Evolutionary conservation across 2,329 filamentous ascomycete species (phyloP), one percentile per base, ranked within the genome.

Genomic region (Colletotrichum tanaceti): DNA sequence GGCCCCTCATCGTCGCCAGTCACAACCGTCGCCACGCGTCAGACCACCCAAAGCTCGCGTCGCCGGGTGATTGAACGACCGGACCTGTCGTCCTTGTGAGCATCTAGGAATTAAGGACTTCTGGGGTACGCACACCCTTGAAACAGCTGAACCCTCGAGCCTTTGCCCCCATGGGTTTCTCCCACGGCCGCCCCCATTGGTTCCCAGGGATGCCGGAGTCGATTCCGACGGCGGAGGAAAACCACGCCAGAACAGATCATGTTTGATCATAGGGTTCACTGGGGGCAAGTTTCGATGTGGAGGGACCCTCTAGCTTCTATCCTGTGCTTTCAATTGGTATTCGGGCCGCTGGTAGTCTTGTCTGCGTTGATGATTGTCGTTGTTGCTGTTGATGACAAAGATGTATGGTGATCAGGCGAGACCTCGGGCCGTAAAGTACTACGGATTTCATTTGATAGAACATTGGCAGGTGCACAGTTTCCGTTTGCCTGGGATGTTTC

Each of bases 121-220:
- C 47, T 41, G 61, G 65, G 54, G 47, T 68, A 49, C 24, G 14
- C 28, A 35, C 22, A 59, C 59, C 28, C 46, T 49, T 68, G 61
- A 68, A 59, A 59, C 57, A 47, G 14, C 22, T 22, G 22, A 22
- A 55, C 13, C 39, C 65, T 64, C 60, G 47, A 53, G 52, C 65
- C 52, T 52, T 24, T 22, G 20, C 60, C 24, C 13, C 18, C 32
- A 35, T 41, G 10, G 20, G n/a, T 43, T 46, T 54, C 55, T 32
- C 24, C 22, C 16, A 16, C 22, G 14, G 16, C 35, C 28, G 11
- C 32, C 20, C 64, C n/a, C 61, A 64, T 50, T 65, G 65, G 53
- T 38, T 24, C 24, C 22, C 28, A 43, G 24, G 7, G 13, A 11
- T 24, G 24, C 41, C 61, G 61, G 61, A 68, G 44, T 58, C 14